Evolutionary conservation across 2,329 filamentous ascomycete genomes (phyloP).

Genomic region (Tricladium varicosporioides): DNA sequence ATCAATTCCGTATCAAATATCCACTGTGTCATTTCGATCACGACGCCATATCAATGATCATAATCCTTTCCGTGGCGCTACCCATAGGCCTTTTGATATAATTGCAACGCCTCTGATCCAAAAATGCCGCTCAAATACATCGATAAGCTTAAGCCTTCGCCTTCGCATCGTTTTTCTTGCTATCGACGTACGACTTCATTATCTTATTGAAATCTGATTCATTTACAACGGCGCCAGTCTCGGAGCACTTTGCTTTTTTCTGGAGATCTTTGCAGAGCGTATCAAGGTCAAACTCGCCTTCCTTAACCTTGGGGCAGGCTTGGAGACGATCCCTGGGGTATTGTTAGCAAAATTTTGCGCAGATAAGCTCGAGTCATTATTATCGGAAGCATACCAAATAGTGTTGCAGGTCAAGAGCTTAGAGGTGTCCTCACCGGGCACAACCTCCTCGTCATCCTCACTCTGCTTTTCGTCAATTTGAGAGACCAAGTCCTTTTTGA

Average conservation of each 20-base stretch:
- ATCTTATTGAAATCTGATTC: slow-evolving; percentile 84
- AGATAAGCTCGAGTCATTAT: neutral
- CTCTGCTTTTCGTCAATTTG: slow-evolving; percentile 77
- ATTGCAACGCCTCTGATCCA: slow-evolving; percentile 6
- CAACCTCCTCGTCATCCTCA: slow-evolving; percentile 62
- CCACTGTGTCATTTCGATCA: neutral
- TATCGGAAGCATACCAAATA: slow-evolving; percentile 72
- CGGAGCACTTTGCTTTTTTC: slow-evolving; percentile 93
- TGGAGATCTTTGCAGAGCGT: slow-evolving; percentile 88
- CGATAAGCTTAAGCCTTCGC: neutral
- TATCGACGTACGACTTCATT: slow-evolving; percentile 57
- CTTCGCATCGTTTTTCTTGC: slow-evolving; percentile 11
- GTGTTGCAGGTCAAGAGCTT: slow-evolving; percentile 81
- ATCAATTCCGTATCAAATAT: slow-evolving; percentile 2
- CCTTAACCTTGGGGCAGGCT: slow-evolving; percentile 81
- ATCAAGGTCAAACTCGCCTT: slow-evolving; percentile 91
- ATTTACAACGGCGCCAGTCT: slow-evolving; percentile 84
- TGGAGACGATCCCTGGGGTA: slow-evolving; percentile 79
- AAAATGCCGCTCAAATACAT: neutral
- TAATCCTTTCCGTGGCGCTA: slow-evolving; percentile 5
- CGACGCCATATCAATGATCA: slow-evolving; percentile 12
- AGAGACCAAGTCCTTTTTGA: slow-evolving; percentile 70
- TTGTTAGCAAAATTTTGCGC: neutral
- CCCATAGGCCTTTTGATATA: slow-evolving; percentile 7
- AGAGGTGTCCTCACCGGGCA: slow-evolving; percentile 56